Evolutionary conservation across 495 filamentous ascomycete species (phyloP).

Genomic region (Podospora fimiseda): DNA sequence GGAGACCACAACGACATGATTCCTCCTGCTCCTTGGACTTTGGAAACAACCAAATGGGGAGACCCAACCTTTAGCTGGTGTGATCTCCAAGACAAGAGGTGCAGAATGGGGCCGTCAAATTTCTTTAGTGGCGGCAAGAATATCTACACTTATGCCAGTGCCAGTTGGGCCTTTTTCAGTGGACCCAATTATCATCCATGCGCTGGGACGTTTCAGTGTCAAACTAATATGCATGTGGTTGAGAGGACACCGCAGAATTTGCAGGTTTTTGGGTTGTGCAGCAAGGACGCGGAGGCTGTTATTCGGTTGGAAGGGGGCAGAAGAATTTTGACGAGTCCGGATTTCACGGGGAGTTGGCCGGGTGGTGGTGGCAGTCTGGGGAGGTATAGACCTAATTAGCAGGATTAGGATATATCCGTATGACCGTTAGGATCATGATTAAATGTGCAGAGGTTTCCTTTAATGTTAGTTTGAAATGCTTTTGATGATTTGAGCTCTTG

Average conservation of each 20-base stretch:
- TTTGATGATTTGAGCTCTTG: too few species aligned
- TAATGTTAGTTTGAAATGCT: too few species aligned
- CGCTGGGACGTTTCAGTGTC: conserved; percentile 24
- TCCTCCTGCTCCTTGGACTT: conserved; percentile 43
- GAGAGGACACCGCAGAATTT: conserved; percentile 26
- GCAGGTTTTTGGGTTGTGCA: conserved; percentile 36
- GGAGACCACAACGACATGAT: conserved; percentile 55
- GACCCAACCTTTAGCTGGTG: conserved; percentile 54
- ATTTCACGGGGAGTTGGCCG: conserved; percentile 48
- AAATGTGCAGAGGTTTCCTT: too few species aligned
- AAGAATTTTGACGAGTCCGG: conserved; percentile 21
- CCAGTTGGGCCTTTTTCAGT: conserved; percentile 67
- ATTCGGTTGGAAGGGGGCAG: conserved; percentile 29
- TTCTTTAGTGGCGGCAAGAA: conserved; percentile 53
- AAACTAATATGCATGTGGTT: conserved; percentile 35
- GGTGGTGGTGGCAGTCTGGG: conserved; percentile 45
- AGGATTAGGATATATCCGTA: too few species aligned
- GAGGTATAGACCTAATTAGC: conserved; percentile 26
- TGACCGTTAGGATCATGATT: too few species aligned
- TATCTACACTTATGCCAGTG: conserved; percentile 53
- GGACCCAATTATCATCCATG: conserved; percentile 31
- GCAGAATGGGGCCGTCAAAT: conserved; percentile 39
- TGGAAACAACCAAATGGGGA: conserved; percentile 36
- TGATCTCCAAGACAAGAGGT: conserved; percentile 30
- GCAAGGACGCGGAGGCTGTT: conserved; percentile 23